phyloP scores from a whole-genome alignment of 306 rosid genomes.

The Sphenostylis stenocarpa region DNA sequence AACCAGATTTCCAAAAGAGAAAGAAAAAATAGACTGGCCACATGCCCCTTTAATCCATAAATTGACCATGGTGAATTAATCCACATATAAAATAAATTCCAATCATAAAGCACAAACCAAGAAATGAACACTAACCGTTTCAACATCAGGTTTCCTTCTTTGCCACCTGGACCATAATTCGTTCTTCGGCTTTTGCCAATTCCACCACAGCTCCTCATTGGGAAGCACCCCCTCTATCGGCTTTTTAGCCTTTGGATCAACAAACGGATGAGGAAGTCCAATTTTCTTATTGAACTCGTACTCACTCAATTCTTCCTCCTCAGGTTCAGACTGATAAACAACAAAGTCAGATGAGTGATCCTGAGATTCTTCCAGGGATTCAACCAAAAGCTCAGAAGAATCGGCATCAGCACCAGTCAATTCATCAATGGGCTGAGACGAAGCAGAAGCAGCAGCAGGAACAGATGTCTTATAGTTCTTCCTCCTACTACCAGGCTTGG shows the following conservation, averaged over 20 bases:
- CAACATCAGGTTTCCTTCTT: constrained; percentile 88
- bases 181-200: constrained; percentile 89
- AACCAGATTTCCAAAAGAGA: not conserved
- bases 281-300: constrained; percentile 65
- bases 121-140: constrained; percentile 71
- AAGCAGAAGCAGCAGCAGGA: constrained; percentile 30
- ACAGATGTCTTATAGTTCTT: constrained; percentile 54
- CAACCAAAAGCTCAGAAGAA: constrained; percentile 49
- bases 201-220: constrained; percentile 91
- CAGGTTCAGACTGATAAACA: constrained; percentile 71
- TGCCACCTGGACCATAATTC: constrained; percentile 99
- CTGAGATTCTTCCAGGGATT: constrained; percentile 55
- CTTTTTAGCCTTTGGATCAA: constrained; percentile 75
- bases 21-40: not conserved
- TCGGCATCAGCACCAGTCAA: constrained; percentile 30
- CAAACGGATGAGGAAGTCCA: constrained; percentile 82
- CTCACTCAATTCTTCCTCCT: constrained; percentile 63
- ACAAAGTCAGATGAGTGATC: constrained; percentile 70
- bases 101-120: constrained; percentile 19
- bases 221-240: constrained; percentile 69
- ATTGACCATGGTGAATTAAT: not conserved
- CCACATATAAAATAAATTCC: not conserved
- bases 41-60: constrained; percentile 14
- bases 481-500: constrained; percentile 95
- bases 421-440: constrained; percentile 37